These are phyloP conservation scores for Debaryomyces maramus DNA, from an alignment of 805 yeast species.

Conservation along the genomic window DNA sequence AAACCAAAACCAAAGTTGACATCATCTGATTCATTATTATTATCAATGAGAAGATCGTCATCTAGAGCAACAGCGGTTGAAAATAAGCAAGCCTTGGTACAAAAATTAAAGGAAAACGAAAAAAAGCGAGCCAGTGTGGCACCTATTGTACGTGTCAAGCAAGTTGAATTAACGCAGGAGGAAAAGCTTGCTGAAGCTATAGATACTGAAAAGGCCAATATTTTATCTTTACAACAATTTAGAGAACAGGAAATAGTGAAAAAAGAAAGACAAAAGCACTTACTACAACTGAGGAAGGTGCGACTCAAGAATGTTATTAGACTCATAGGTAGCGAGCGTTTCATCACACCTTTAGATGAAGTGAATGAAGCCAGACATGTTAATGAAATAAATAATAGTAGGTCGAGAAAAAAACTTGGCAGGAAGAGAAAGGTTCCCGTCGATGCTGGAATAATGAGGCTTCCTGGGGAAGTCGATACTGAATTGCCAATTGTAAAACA, in stretches of 20 bases:
- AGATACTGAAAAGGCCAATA: slow-evolving; percentile 78
- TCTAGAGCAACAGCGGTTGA: slow-evolving; percentile 75
- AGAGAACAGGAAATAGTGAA: slow-evolving; percentile 82
- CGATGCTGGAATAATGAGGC: slow-evolving; percentile 14
- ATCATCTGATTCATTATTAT: slow-evolving; percentile 51
- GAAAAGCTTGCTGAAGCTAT: slow-evolving; percentile 79
- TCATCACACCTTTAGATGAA: slow-evolving; percentile 65
- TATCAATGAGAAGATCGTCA: slow-evolving; percentile 63
- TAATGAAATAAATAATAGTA: slow-evolving; percentile 32
- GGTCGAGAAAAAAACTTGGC: slow-evolving; percentile 45
- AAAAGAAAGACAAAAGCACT: slow-evolving; percentile 72
- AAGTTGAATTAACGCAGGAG: slow-evolving; percentile 63
- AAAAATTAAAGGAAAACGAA: slow-evolving; percentile 69
- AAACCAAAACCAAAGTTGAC: slow-evolving; percentile 20
- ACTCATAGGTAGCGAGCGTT: slow-evolving; percentile 46
- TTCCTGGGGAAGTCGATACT: slow-evolving; percentile 34
- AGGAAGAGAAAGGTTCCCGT: slow-evolving; percentile 39
- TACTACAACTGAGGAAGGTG: slow-evolving; percentile 63
- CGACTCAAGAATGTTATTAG: slow-evolving; percentile 62
- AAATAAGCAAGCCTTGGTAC: slow-evolving; percentile 73
- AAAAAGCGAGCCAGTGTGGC: slow-evolving; percentile 50
- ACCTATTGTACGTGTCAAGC: slow-evolving; percentile 41
- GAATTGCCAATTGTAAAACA: slow-evolving; percentile 26
- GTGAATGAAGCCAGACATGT: slow-evolving; percentile 46
- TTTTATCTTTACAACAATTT: slow-evolving; percentile 69